Conservation (phyloP, 1,284 basidiomycete species). For the Exsudoporus floridanus region DNA sequence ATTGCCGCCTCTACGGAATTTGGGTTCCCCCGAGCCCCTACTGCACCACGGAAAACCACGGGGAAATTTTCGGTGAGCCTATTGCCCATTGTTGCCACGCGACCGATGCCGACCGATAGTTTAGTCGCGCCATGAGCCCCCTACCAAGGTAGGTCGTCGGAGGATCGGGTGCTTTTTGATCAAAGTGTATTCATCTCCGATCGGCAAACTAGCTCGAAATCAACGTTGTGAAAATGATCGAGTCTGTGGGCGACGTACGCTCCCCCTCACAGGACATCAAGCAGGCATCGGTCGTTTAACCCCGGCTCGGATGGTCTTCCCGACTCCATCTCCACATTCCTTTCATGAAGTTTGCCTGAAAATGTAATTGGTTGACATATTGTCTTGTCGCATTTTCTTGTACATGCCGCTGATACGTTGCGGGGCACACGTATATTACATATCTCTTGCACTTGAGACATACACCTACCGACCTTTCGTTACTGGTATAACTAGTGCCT, state of each 20-base stretch:
- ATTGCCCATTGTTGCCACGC: not conserved
- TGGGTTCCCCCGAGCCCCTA: constrained; percentile 31
- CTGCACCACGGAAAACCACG: constrained; percentile 11
- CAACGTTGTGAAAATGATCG: constrained; percentile 29
- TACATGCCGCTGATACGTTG: no score
- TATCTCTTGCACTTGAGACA: no score
- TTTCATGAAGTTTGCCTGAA: no score
- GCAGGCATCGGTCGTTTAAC: not conserved
- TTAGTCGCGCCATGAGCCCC: constrained; percentile 9
- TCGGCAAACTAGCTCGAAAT: constrained; percentile 26
- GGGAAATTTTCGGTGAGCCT: constrained; percentile 15
- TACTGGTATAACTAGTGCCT: no score
- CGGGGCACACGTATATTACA: no score
- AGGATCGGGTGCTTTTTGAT: not conserved
- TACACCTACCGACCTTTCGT: no score
- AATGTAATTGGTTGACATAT: no score
- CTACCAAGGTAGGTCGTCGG: constrained; percentile 19
- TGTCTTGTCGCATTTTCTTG: no score
- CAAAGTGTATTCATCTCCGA: not conserved
- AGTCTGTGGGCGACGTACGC: constrained; percentile 14
- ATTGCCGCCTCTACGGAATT: constrained; percentile 30
- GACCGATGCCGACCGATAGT: not conserved
- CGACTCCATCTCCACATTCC: not conserved
- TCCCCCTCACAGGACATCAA: not conserved
- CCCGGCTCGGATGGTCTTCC: not conserved